Evolutionary conservation across 192 early-diverging fungal genomes (phyloP).

Genomic region (Ambispora gerdemannii): DNA sequence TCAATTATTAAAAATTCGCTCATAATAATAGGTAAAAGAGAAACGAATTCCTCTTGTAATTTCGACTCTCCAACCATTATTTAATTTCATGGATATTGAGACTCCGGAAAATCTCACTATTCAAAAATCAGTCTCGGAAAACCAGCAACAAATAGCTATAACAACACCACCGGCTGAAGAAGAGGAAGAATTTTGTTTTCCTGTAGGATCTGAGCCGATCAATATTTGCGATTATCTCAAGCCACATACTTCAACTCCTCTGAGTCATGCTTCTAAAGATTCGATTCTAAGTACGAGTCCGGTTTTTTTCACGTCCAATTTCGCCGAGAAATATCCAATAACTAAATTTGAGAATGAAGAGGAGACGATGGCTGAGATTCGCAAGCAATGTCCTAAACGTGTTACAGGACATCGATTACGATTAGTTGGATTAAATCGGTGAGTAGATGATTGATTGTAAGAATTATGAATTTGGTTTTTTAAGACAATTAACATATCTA

Average conservation of each 20-base stretch:
- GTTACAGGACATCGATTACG: constrained; percentile 38
- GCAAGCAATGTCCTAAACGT: constrained; percentile 35
- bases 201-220: background rate
- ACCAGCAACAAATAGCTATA: background rate
- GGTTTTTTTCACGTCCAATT: background rate
- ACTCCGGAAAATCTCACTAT: background rate
- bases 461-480: background rate
- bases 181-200: background rate
- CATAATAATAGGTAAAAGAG: constrained; percentile 52
- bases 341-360: constrained; percentile 2
- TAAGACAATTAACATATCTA: background rate
- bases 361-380: constrained; percentile 36
- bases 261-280: background rate
- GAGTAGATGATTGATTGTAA: background rate
- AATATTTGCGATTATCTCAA: background rate
- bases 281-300: background rate
- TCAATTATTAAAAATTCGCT: background rate
- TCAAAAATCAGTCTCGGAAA: background rate
- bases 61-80: constrained; percentile 47
- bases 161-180: background rate
- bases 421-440: constrained; percentile 46
- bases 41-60: constrained; percentile 53
- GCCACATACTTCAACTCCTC: background rate
- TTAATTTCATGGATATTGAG: constrained; percentile 18
- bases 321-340: background rate